phyloP scores from a whole-genome alignment of 169 alveolate species.

The Theileria equi region DNA sequence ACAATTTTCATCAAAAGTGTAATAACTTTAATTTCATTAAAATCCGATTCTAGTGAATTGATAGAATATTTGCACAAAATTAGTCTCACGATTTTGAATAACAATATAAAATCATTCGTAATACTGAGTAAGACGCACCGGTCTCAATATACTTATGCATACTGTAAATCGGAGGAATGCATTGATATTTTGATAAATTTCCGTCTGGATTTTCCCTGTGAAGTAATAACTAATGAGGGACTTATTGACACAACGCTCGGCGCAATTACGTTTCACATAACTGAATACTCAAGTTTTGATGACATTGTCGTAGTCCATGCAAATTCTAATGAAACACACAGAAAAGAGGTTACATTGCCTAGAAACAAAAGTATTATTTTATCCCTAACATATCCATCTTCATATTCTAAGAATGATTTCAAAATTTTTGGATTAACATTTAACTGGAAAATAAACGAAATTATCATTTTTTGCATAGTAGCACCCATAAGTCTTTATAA shows the following conservation, averaged over 20 bases:
- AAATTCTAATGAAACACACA: neutral
- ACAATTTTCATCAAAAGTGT: conserved; percentile 7
- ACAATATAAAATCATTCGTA: neutral
- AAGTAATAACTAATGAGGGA: conserved; percentile 13
- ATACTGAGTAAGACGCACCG: conserved; percentile 31
- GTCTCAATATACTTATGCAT: conserved; percentile 30
- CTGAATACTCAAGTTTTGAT: neutral
- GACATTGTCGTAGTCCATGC: conserved; percentile 22
- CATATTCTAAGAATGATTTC: neutral
- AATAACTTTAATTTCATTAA: conserved; percentile 10
- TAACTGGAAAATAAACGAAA: neutral
- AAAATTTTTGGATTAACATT: neutral
- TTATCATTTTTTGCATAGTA: neutral
- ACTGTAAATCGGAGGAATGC: neutral
- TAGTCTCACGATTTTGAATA: neutral
- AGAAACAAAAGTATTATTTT: neutral
- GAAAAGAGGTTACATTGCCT: neutral
- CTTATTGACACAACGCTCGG: conserved; percentile 48
- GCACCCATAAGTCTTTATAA: neutral
- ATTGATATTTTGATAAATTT: conserved; percentile 21
- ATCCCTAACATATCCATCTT: neutral
- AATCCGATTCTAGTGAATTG: neutral
- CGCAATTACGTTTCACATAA: conserved; percentile 22
- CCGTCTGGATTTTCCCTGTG: conserved; percentile 36
- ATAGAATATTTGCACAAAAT: neutral